A percentile compares a stretch with the other conserved stretches of the same genome.
These are phyloP conservation scores for Dorcoceras hygrometricum DNA, from an alignment of 257 asterid genomes.

Conservation along the genomic window DNA sequence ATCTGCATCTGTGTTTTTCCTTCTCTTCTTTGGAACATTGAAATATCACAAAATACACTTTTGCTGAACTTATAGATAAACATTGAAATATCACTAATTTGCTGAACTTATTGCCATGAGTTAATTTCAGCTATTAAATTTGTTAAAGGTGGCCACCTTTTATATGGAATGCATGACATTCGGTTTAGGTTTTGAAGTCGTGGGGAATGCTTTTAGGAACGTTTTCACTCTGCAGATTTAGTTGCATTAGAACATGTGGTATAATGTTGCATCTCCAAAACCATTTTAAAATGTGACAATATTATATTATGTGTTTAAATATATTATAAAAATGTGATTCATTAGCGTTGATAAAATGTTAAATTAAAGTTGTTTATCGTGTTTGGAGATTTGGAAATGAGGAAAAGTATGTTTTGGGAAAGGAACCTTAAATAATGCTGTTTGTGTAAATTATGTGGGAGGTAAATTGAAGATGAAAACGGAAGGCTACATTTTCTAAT, in stretches of 20 bases:
- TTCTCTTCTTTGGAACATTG: constrained; percentile 4
- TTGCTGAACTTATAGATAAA: too few relatives aligned
- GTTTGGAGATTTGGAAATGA: not conserved
- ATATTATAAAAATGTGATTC: too few relatives aligned
- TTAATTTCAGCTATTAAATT: not conserved
- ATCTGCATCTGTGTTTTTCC: constrained; percentile 8
- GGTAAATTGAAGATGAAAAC: too few relatives aligned
- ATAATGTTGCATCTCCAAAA: not conserved
- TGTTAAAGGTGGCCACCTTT: not conserved
- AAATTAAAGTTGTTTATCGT: not conserved
- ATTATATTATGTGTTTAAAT: not conserved
- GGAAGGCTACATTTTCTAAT: not conserved
- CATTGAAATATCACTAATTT: too few relatives aligned
- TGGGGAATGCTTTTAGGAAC: too few relatives aligned
- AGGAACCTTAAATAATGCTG: not conserved
- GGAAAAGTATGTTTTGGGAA: not conserved
- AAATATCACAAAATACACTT: too few relatives aligned
- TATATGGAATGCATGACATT: too few relatives aligned
- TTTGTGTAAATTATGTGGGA: not conserved
- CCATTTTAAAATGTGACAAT: too few relatives aligned
- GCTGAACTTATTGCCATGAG: not conserved
- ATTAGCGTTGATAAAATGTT: not conserved
- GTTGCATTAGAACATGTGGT: not conserved
- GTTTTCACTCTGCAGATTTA: too few relatives aligned
- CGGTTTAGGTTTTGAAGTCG: too few relatives aligned